Percentiles rank a stretch among this genome's conserved stretches.
Evolutionary conservation across 352 stramenopile genomes (phyloP).

Genomic region (Pythium rishiriense): DNA sequence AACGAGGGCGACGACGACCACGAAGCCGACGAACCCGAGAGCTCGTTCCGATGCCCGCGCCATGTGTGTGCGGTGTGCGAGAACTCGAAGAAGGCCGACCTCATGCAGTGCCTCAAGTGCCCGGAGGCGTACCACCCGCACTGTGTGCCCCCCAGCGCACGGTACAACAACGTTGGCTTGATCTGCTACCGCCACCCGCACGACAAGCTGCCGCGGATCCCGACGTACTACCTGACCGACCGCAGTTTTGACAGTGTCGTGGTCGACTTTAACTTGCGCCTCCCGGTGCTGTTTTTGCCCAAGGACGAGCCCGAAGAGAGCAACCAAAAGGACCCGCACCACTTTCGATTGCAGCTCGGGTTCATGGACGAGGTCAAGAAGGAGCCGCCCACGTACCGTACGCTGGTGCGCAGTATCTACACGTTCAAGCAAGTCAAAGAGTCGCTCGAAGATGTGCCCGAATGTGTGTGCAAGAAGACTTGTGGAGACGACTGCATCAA

Average conservation of each 20-base stretch:
- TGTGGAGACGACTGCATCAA: conserved; percentile 96
- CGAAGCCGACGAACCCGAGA: conserved; percentile 44
- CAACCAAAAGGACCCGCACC: conserved; percentile 57
- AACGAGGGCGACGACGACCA: conserved; percentile 26
- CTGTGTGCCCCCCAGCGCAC: conserved; percentile 89
- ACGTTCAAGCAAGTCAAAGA: conserved; percentile 83
- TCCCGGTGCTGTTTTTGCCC: conserved; percentile 81
- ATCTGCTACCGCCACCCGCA: conserved; percentile 89
- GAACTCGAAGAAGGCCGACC: conserved; percentile 73
- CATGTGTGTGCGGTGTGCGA: conserved; percentile 83
- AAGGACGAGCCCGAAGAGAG: conserved; percentile 54
- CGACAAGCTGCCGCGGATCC: conserved; percentile 78
- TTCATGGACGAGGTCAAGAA: conserved; percentile 78
- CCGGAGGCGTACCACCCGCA: conserved; percentile 91
- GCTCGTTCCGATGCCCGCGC: conserved; percentile 87
- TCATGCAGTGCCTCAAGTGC: conserved; percentile 92
- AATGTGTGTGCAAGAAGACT: conserved; percentile 71
- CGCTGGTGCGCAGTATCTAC: conserved; percentile 79
- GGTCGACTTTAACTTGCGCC: conserved; percentile 72
- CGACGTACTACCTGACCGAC: conserved; percentile 66
- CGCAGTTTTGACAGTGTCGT: conserved; percentile 65
- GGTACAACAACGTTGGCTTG: conserved; percentile 92
- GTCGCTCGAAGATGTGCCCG: conserved; percentile 72
- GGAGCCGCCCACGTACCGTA: conserved; percentile 75
- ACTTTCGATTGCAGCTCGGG: conserved; percentile 73